A percentile compares a stretch with the other conserved stretches of the same genome.
phyloP scores from a whole-genome alignment of 2,329 filamentous ascomycete species.

The Fusarium ramigenum region DNA sequence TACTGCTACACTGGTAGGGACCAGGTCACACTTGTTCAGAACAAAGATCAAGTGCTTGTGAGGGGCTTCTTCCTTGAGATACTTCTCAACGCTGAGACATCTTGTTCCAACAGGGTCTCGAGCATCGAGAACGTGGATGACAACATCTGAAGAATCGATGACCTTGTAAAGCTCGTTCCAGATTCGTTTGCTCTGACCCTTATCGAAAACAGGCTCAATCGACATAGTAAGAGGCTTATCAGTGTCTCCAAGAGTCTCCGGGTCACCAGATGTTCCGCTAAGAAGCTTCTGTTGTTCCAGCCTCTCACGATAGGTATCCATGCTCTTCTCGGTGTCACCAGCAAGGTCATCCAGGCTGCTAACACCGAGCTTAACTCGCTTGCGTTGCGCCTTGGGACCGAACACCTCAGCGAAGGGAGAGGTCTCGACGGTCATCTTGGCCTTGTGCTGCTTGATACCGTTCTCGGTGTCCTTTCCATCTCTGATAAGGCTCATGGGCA shows the following conservation, averaged over 20 bases:
- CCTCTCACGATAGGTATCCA: constrained; percentile 83
- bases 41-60: constrained; percentile 83
- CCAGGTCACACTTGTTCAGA: constrained; percentile 72
- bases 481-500: constrained; percentile 92
- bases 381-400: constrained; percentile 91
- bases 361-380: constrained; percentile 88
- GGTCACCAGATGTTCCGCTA: constrained; percentile 72
- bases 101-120: constrained; percentile 90
- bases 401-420: constrained; percentile 89
- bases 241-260: constrained; percentile 58
- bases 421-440: constrained; percentile 92
- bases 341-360: constrained; percentile 84
- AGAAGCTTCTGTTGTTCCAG: constrained; percentile 81
- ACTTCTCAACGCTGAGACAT: constrained; percentile 83
- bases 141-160: constrained; percentile 93
- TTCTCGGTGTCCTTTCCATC: constrained; percentile 77
- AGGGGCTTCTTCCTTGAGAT: constrained; percentile 89
- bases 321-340: constrained; percentile 79
- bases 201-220: constrained; percentile 89
- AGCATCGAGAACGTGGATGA: constrained; percentile 94
- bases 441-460: constrained; percentile 89
- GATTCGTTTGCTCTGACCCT: constrained; percentile 94
- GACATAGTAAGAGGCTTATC: constrained; percentile 63
- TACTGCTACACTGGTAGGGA: constrained; percentile 94
- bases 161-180: constrained; percentile 98